These are phyloP conservation scores for Coniophora puteana DNA, from an alignment of 1,284 basidiomycete genomes.

Conservation along the genomic window DNA sequence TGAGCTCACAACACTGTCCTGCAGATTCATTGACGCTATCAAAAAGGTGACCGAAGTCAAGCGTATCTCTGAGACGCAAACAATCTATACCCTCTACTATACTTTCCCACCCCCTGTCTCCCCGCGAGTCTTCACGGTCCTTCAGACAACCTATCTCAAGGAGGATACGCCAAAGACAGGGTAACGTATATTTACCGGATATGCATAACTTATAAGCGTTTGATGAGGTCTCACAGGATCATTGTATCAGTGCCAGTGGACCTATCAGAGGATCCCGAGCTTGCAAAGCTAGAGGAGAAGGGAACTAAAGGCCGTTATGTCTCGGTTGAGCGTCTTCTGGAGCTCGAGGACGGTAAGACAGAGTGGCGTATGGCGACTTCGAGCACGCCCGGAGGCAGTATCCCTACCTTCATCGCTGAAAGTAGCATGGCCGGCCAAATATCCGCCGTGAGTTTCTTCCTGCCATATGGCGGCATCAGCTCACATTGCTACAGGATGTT, in stretches of 20 bases:
- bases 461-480: background rate
- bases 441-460: conserved; percentile 42
- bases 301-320: conserved; percentile 69
- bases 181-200: conserved; percentile 30
- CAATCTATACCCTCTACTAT: conserved; percentile 72
- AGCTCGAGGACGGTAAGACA: conserved; percentile 58
- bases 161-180: conserved; percentile 49
- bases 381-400: conserved; percentile 65
- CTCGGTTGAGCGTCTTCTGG: conserved; percentile 61
- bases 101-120: conserved; percentile 66
- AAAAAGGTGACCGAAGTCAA: conserved; percentile 62
- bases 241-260: conserved; percentile 75
- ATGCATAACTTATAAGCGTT: conserved; percentile 2
- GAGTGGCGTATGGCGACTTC: conserved; percentile 82
- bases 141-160: conserved; percentile 56
- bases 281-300: conserved; percentile 59
- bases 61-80: conserved; percentile 55
- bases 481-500: conserved; percentile 48
- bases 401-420: conserved; percentile 62
- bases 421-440: conserved; percentile 57
- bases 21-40: conserved; percentile 62
- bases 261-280: conserved; percentile 49
- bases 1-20: background rate
- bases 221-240: conserved; percentile 33
- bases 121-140: conserved; percentile 70